Base-by-base conservation (phyloP, 352 stramenopile genomes). In the Globisporangium spinosum region DNA sequence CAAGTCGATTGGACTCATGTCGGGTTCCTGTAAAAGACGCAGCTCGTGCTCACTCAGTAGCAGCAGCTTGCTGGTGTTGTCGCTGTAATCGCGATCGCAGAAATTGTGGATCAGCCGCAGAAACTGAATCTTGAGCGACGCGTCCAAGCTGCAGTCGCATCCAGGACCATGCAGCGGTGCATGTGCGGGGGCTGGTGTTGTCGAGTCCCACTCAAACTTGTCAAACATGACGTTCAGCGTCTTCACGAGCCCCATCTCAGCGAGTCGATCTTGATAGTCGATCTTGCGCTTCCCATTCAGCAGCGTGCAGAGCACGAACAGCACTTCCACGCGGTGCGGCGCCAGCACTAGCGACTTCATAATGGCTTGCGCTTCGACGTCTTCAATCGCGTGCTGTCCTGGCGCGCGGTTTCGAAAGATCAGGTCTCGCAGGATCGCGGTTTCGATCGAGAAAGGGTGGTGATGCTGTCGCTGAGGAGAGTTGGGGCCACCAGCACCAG, bases 231-330 rank as follows among this genome's bases (percentile, higher is more conserved):
- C 79, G 66, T 91, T 90, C 8, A 98, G 76, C 1, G 96, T 96
- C 53, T 87, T 83, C 47, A 98, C 89, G 15, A 99, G 76, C 3
- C 94, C 94, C 76, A 96, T 90, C 4, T 87, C 70, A 1, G 92
- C 91, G 0, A 98, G 77, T 45, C 78, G 74, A 45, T 97, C 84
- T 61, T 98, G 93, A 43, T 97, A 95, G 56, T 97, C 89, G 35
- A 97, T 83, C 79, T 98, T 98, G 40, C 95, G 82, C 64, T 97
- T 95, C 49, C 94, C 94, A 22, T 97, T 97, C n/a, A 98, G 75
- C 22, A 99, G 74, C 13, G 94, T 98, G 69, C 94, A 98, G 2
- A 99, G 77, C 20, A 99, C 94, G 72, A 99, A 99, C 20, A 99
- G 81, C 64, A 99, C 90, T 75, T 99, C 96, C 0, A 99, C 95